Evolutionary conservation across 192 early-diverging fungal species (phyloP), one percentile per base, ranked within the genome.

Genomic region (Kappamyces sp.): DNA sequence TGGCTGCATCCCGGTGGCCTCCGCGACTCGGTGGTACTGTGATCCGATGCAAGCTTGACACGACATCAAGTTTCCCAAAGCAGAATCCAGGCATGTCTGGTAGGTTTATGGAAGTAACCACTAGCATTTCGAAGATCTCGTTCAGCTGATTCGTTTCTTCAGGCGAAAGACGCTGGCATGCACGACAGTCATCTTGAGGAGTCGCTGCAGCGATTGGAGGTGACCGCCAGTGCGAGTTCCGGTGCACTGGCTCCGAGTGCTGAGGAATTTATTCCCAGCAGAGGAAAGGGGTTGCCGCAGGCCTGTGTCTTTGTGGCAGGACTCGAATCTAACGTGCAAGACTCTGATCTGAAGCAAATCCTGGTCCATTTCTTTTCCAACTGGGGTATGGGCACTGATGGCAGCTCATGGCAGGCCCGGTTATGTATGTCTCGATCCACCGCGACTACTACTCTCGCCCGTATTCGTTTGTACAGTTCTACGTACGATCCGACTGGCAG

Each of bases 401-500:
- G 23, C 23, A 23, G 23, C 23, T 23, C 23, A 23, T 23, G 23
- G 23, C 23, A 23, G 23, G 23, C 23, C 23, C 38, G 5, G 41
- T 90, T 2, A 42, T 83, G 6, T 73, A 87, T 60, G 83, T 90
- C 46, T 88, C 88, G 55, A 86, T 90, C 3, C 47, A 87, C n/a
- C 84, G 79, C 54, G 88, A 90, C 54, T 85, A 79, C 80, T 65
- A 83, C 63, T 49, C 69, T 10, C 62, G 88, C 5, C 88, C 88
- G 1, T 90, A 87, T 58, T 83, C 86, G 2, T 90, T 90, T 65
- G 88, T 90, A 1, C 88, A 90, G 63, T 90, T 79, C 66, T 77
- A 82, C 65, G 84, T 83, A 61, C 2, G 58, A 47, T 37, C 47
- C 7, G 5, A 10, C 5, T 44, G 33, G 46, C 2, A 32, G 34